phyloP scores from a whole-genome alignment of 495 filamentous ascomycete species.

The Penicillium crystallinum region DNA sequence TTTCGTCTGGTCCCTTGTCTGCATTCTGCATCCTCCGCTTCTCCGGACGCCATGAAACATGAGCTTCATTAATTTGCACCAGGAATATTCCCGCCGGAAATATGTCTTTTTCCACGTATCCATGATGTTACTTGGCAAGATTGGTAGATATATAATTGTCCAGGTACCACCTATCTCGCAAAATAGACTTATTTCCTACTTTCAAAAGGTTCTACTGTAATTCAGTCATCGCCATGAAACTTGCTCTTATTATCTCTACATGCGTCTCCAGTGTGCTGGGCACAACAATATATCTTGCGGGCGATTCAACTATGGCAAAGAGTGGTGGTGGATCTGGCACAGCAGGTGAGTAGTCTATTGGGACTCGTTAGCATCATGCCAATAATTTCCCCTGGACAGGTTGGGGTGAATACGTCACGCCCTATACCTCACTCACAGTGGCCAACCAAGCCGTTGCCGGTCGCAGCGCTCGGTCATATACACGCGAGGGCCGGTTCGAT shows the following conservation, averaged over 20 bases:
- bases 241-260: slow-evolving; percentile 13
- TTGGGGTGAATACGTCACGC: slow-evolving; percentile 56
- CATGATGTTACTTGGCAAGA: not conserved
- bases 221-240: slow-evolving; percentile 20
- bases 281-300: slow-evolving; percentile 47
- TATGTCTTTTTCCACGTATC: slow-evolving; percentile 20
- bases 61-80: not conserved
- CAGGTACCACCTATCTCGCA: too few species aligned
- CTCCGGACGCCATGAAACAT: slow-evolving; percentile 6
- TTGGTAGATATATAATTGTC: not conserved
- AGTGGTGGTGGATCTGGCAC: slow-evolving; percentile 33
- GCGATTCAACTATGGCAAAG: slow-evolving; percentile 54
- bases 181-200: too few species aligned
- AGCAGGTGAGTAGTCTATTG: slow-evolving; percentile 13
- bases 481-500: slow-evolving; percentile 55
- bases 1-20: slow-evolving; percentile 9
- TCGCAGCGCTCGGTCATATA: slow-evolving; percentile 56
- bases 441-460: slow-evolving; percentile 56
- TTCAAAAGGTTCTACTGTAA: not conserved
- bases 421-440: slow-evolving; percentile 39
- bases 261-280: slow-evolving; percentile 25
- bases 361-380: not conserved
- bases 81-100: not conserved
- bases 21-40: slow-evolving; percentile 4
- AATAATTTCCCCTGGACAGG: slow-evolving; percentile 38